These are phyloP conservation scores for Penicillium sp. DNA, from an alignment of 2,329 filamentous ascomycete species.

Conservation along the genomic window DNA sequence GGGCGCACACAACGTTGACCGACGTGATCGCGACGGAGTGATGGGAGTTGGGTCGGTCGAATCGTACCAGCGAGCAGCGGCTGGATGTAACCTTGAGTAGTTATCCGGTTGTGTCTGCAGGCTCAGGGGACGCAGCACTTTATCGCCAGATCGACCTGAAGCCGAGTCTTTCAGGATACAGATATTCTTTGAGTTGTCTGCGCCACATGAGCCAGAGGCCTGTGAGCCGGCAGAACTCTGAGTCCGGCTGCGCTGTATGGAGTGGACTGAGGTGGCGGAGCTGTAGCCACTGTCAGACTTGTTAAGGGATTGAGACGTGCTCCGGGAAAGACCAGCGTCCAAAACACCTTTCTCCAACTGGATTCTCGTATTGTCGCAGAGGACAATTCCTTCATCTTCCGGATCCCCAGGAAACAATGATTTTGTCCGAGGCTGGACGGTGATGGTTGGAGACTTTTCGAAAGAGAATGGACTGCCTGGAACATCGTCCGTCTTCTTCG, in stretches of 20 bases:
- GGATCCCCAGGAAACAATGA: conserved; percentile 16
- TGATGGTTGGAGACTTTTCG: conserved; percentile 30
- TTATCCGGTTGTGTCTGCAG: conserved; percentile 18
- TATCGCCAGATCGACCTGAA: conserved; percentile 1
- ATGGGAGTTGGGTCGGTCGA: conserved; percentile 9
- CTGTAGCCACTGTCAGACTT: conserved; percentile 43
- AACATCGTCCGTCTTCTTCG: conserved; percentile 23
- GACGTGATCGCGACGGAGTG: conserved; percentile 12
- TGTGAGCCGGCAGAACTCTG: conserved; percentile 30
- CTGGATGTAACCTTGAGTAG: conserved; percentile 14
- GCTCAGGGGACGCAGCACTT: conserved; percentile 20
- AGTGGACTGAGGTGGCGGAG: conserved; percentile 35
- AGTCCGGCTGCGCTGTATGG: conserved; percentile 25
- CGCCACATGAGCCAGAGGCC: conserved; percentile 21
- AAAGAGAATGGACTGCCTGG: conserved; percentile 37
- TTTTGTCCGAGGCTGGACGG: conserved; percentile 7
- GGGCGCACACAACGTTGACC: conserved; percentile 25
- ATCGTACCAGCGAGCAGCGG: conserved; percentile 18
- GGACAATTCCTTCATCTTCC: conserved; percentile 25
- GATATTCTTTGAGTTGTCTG: conserved; percentile 11
- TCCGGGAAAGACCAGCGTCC: conserved; percentile 15
- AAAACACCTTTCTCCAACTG: conserved; percentile 15
- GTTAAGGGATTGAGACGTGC: conserved; percentile 24
- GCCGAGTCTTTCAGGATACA: conserved; percentile 3
- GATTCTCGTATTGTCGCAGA: conserved; percentile 15